Evolutionary conservation across 495 filamentous ascomycete genomes (phyloP), one percentile per base, ranked within the genome.

Genomic region (Penicillium soppii): DNA sequence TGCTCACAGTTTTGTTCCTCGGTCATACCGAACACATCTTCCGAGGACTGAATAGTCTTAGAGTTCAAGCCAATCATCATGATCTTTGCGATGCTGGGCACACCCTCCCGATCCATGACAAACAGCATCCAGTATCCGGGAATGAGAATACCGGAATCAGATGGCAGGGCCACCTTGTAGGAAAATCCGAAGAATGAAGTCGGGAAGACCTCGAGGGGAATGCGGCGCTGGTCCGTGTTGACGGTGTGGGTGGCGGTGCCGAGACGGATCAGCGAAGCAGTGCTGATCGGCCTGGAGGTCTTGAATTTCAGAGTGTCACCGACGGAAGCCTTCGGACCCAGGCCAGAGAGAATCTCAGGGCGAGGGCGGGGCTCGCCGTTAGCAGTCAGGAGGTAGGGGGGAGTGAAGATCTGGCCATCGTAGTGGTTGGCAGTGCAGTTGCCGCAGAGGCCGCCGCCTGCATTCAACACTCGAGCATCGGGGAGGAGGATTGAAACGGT

Each of bases 51-150:
- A 12, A 45, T 35, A n/a, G 29, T 33, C 29, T 35, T 33, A 27
- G 5, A n/a, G 19, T 23, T 27, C 16, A 35, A 8, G 12, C 17
- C 16, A 17, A 48, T 8, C 45, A 48, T 48, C 9, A 48, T 39
- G 25, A 37, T 48, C 45, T 48, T 48, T 1, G 68, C 62, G 5
- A 62, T 23, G 50, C 79, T 83, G 3, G 82, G 82, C n/a, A 74
- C 70, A 7, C 80, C 81, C 2, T 50, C 48, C 5, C 46, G 29
- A 44, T 73, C 47, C 43, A 85, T 58, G 0, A 69, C 80, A 53
- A 85, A 86, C 35, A 86, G 47, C 71, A 79, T 78, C 67, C 76
- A 86, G 39, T 73, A 82, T 8, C 82, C 82, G 1, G 81, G 81
- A 10, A 83, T 44, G 22, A 67, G 48, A 43, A 84, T 62, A 3